Evolutionary conservation across 2,329 filamentous ascomycete genomes (phyloP), one percentile per base, ranked within the genome.

Genomic region (Elsinoe necatrix): DNA sequence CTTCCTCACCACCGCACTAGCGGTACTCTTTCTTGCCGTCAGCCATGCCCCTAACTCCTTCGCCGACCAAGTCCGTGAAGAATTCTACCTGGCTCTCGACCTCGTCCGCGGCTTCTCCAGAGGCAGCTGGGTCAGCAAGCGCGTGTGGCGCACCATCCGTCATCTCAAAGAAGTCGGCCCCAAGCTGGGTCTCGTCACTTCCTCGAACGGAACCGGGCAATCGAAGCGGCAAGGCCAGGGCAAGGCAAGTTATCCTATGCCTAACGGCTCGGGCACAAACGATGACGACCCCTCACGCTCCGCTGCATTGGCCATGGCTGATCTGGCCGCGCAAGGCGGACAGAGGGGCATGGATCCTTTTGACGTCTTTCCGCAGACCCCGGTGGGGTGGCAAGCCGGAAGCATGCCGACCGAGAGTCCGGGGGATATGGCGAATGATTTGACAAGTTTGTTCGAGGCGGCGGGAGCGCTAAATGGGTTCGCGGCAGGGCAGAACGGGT

Each of bases 31-130:
- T 66, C 77, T 91, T 0, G 87, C 86, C 1, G 86, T 85, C 0
- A 85, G 85, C 2, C 87, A 91, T 64, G 85, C 85, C 0, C 86
- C 87, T 0, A 79, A 85, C 0, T 78, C 83, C 23, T 91, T 90
- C 67, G 86, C 82, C 63, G 74, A 78, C 8, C 70, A 77, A 21
- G 89, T 85, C 61, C 79, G 86, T 16, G 81, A 86, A 43, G 87
- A 91, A 68, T 91, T 91, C 66, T 89, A 89, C 72, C 82, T 86
- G 77, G 86, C 84, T 0, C 77, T 91, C 0, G 85, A 89, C 55
- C 74, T 91, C 2, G 81, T 91, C 37, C 84, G 86, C 60, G 84
- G 85, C 56, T 77, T 91, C 56, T 87, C 83, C 2, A 80, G 81
- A 27, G 83, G 84, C 64, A 86, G 82, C 23, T 87, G 81, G 72